Conservation (phyloP, 139 green algal species). For the Micractinium conductrix region DNA sequence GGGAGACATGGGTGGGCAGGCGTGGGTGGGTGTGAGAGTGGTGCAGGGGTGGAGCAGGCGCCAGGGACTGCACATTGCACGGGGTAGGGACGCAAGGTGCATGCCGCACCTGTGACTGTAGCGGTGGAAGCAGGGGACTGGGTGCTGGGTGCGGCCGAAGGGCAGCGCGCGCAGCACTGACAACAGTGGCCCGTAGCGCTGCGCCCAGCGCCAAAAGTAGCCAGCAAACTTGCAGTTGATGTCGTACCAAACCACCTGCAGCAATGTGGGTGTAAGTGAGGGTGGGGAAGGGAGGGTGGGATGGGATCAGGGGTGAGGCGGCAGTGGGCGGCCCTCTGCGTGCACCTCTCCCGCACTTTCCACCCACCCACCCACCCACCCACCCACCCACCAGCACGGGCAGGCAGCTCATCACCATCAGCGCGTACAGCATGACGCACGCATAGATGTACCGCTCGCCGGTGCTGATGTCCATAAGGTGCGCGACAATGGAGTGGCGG, state of each 20-base stretch:
- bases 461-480: neutral
- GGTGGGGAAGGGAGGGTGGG: too few species aligned
- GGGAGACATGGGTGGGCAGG: neutral
- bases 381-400: too few species aligned
- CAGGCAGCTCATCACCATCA: neutral
- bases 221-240: constrained; percentile 5
- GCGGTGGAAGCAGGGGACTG: neutral
- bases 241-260: constrained; percentile 1
- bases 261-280: neutral
- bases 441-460: neutral
- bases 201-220: neutral
- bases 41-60: neutral
- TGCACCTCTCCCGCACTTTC: neutral
- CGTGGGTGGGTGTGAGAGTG: neutral
- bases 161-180: neutral
- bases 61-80: neutral
- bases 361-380: too few species aligned
- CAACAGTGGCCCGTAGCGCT: neutral
- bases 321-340: too few species aligned
- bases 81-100: neutral
- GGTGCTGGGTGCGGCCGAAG: neutral
- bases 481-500: neutral
- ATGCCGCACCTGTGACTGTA: neutral
- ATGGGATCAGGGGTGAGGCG: too few species aligned
- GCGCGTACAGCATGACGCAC: neutral